Conservation (phyloP, 2,329 filamentous ascomycete genomes). For the Cadophora malorum region DNA sequence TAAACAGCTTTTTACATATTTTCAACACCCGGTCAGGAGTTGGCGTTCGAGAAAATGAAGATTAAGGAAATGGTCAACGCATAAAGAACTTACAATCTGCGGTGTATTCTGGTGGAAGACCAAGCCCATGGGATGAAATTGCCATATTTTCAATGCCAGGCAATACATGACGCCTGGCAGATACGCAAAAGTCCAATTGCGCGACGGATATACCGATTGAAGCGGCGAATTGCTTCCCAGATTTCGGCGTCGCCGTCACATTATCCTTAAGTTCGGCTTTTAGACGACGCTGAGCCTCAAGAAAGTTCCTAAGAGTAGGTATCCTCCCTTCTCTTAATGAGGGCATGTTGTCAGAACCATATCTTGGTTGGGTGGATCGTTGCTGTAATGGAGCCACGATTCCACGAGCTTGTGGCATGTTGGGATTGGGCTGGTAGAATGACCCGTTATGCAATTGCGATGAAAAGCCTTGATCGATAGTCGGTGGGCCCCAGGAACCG, state of each 20-base stretch:
- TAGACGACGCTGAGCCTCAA: slow-evolving; percentile 2
- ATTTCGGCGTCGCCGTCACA: not conserved
- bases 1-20: too few relatives aligned
- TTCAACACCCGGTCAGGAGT: too few relatives aligned
- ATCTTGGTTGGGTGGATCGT: too few relatives aligned
- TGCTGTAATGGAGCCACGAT: too few relatives aligned
- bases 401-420: not conserved
- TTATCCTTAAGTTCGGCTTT: not conserved
- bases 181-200: slow-evolving; percentile 9
- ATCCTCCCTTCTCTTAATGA: not conserved
- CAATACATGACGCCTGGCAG: slow-evolving; percentile 3
- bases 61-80: too few relatives aligned
- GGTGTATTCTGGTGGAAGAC: slow-evolving; percentile 1
- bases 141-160: not conserved
- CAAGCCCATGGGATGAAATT: not conserved
- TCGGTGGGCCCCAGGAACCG: not conserved
- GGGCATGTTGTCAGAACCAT: too few relatives aligned
- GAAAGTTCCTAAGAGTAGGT: not conserved
- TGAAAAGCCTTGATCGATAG: not conserved
- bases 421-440: not conserved
- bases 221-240: not conserved
- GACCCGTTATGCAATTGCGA: not conserved
- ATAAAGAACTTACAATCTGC: not conserved
- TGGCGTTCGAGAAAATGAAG: too few relatives aligned
- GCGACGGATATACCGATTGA: slow-evolving; percentile 1